A percentile compares a stretch with the other conserved stretches of the same genome.
Conservation (phyloP, 1,284 basidiomycete species). For the Phellinidium pouzarii region DNA sequence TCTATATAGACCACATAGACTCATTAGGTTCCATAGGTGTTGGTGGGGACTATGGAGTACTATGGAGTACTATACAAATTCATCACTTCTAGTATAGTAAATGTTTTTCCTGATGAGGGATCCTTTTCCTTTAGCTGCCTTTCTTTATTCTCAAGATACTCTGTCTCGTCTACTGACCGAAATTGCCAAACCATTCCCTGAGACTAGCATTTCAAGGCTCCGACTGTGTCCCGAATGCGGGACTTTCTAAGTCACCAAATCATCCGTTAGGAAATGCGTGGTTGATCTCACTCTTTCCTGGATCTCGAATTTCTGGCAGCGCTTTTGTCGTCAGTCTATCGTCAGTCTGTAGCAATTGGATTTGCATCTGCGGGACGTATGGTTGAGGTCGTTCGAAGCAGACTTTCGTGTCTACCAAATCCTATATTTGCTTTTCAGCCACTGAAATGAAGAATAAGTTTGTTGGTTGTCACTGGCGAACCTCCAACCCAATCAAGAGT, state of each 20-base stretch:
- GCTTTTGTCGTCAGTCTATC: slow-evolving; percentile 35
- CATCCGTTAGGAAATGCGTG: slow-evolving; percentile 92
- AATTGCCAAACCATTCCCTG: slow-evolving; percentile 46
- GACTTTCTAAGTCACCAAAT: slow-evolving; percentile 97
- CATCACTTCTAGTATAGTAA: too few relatives aligned
- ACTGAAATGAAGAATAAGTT: slow-evolving; percentile 21
- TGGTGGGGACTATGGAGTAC: too few relatives aligned
- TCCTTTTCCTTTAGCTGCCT: slow-evolving; percentile 31
- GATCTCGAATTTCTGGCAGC: slow-evolving; percentile 41
- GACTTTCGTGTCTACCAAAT: slow-evolving; percentile 21
- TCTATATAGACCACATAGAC: too few relatives aligned
- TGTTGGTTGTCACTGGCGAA: slow-evolving; percentile 43
- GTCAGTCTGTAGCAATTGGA: slow-evolving; percentile 48
- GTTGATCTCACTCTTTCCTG: slow-evolving; percentile 64
- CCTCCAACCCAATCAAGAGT: slow-evolving; percentile 61
- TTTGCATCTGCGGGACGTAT: slow-evolving; percentile 59
- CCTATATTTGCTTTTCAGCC: slow-evolving; percentile 8
- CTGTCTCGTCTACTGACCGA: slow-evolving; percentile 34
- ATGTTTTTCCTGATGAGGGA: too few relatives aligned
- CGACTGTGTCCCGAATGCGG: slow-evolving; percentile 77
- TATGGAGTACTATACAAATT: too few relatives aligned
- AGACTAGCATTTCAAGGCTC: slow-evolving; percentile 49
- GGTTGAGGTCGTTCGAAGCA: slow-evolving; percentile 32
- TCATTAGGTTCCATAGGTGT: too few relatives aligned
- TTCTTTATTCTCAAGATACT: neutral